Conservation (phyloP, 2,329 filamentous ascomycete genomes). For the Seiridium cupressi region DNA sequence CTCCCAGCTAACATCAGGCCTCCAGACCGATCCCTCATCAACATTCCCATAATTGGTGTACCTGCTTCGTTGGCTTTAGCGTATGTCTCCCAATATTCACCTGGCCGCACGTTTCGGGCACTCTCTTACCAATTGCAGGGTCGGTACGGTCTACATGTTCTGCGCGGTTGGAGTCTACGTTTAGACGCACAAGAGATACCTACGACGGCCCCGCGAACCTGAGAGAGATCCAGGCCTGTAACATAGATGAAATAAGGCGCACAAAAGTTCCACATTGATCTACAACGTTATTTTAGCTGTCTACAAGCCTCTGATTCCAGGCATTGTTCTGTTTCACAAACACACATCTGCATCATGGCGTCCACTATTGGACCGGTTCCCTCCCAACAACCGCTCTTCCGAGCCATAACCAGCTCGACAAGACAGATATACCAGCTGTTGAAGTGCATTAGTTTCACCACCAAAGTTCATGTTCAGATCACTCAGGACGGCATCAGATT, state of each 20-base stretch:
- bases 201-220: slow-evolving; percentile 19
- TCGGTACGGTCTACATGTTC: slow-evolving; percentile 97
- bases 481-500: slow-evolving; percentile 84
- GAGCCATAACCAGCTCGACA: slow-evolving; percentile 74
- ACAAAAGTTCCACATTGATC: slow-evolving; percentile 18
- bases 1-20: slow-evolving; percentile 17
- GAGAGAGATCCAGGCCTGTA: slow-evolving; percentile 32
- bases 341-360: slow-evolving; percentile 3
- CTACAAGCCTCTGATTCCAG: background rate
- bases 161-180: slow-evolving; percentile 99
- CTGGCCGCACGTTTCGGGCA: background rate
- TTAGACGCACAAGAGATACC: slow-evolving; percentile 54
- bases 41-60: slow-evolving; percentile 73
- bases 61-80: slow-evolving; percentile 87
- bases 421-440: slow-evolving; percentile 67
- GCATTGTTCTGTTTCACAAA: slow-evolving; percentile 16
- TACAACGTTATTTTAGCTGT: background rate
- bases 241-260: slow-evolving; percentile 36
- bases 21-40: slow-evolving; percentile 77
- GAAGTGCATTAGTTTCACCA: slow-evolving; percentile 58
- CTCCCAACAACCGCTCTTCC: slow-evolving; percentile 56
- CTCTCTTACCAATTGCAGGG: slow-evolving; percentile 47
- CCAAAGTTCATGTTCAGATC: slow-evolving; percentile 66
- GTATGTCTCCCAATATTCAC: slow-evolving; percentile 52
- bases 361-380: slow-evolving; percentile 17